phyloP scores from a whole-genome alignment of 768 basidiomycete species.

The Gloeophyllum trabeum region DNA sequence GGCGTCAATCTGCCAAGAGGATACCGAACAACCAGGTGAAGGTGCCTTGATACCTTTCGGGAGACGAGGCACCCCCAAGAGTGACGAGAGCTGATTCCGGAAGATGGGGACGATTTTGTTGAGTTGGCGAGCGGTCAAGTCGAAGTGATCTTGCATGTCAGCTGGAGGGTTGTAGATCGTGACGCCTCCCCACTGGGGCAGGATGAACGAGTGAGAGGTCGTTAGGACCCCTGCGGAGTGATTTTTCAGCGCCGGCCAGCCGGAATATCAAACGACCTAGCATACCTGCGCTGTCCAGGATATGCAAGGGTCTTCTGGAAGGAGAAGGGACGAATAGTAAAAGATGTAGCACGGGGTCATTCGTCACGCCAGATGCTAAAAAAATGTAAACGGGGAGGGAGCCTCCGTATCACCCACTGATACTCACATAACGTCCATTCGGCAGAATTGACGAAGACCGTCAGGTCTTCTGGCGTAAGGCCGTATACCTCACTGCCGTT shows the following conservation, averaged over 20 bases:
- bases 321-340: conserved; percentile 77
- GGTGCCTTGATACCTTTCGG: conserved; percentile 31
- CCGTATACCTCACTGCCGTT: conserved; percentile 33
- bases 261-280: background rate
- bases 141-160: conserved; percentile 16
- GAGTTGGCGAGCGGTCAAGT: conserved; percentile 33
- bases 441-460: conserved; percentile 91
- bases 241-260: no score
- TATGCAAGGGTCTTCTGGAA: conserved; percentile 54
- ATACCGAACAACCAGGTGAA: conserved; percentile 21
- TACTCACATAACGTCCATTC: conserved; percentile 84
- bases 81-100: conserved; percentile 55
- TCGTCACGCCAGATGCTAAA: conserved; percentile 82
- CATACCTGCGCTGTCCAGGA: conserved; percentile 45
- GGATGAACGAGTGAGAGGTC: conserved; percentile 60
- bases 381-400: conserved; percentile 3
- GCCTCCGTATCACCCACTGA: background rate
- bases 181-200: conserved; percentile 93
- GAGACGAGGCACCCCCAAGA: conserved; percentile 71
- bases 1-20: conserved; percentile 75
- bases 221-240: conserved; percentile 37
- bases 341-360: conserved; percentile 91
- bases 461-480: conserved; percentile 73
- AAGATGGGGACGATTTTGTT: conserved; percentile 51
- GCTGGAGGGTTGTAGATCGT: conserved; percentile 56